These are phyloP conservation scores for Marchantia paleacea DNA, from an alignment of 225 moss, liverwort and hornwort species.

Conservation along the genomic window DNA sequence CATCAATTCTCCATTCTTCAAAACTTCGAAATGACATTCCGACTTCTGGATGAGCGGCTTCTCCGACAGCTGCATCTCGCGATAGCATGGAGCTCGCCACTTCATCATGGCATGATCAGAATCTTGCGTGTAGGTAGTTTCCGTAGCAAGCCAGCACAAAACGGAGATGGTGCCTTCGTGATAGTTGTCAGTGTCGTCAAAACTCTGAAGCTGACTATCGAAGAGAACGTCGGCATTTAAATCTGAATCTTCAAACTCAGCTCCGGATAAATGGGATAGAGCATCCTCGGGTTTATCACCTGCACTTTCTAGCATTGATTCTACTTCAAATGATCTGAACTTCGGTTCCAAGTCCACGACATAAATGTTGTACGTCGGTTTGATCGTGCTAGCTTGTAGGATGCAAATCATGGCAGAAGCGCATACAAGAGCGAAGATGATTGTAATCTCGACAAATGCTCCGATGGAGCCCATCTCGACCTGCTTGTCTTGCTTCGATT, in stretches of 20 bases:
- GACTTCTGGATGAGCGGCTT: neutral
- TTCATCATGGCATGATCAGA: neutral
- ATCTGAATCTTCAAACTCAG: conserved; percentile 10
- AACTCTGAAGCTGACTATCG: neutral
- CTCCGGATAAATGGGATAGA: neutral
- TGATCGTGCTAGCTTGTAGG: neutral
- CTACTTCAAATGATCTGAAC: neutral
- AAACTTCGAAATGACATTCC: conserved; percentile 1
- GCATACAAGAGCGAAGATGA: neutral
- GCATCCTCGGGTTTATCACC: neutral
- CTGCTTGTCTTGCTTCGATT: neutral
- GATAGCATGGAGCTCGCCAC: conserved; percentile 11
- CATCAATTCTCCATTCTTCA: neutral
- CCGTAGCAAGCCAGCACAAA: conserved; percentile 12
- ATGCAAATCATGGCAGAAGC: conserved; percentile 2
- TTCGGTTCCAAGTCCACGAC: neutral
- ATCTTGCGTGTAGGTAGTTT: neutral
- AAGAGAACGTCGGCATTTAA: neutral
- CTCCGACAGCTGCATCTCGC: neutral
- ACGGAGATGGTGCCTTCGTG: neutral
- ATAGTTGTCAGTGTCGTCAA: neutral
- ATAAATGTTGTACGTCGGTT: neutral
- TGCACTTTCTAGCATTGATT: neutral
- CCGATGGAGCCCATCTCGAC: neutral
- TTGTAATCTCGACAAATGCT: neutral